A percentile compares a stretch with the other conserved stretches of the same genome.
Evolutionary conservation across 768 basidiomycete genomes (phyloP).

Genomic region (Podaxis rugospora): DNA sequence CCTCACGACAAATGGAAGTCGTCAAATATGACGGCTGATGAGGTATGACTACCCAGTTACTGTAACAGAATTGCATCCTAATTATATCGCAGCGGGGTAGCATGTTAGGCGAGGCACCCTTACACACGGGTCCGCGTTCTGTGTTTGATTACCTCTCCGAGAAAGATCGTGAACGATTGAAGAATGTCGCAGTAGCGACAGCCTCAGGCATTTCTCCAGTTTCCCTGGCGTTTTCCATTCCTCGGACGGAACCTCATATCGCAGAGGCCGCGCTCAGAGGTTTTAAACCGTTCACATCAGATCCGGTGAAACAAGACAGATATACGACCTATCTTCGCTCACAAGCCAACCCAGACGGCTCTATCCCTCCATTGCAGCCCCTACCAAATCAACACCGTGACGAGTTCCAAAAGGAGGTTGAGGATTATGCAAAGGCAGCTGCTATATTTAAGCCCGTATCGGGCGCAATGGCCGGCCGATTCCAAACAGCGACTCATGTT

Average conservation of each 20-base stretch:
- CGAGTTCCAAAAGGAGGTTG: conserved; percentile 77
- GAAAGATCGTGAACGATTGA: conserved; percentile 85
- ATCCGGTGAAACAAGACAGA: conserved; percentile 77
- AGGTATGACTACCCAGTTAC: conserved; percentile 39
- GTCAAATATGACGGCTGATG: conserved; percentile 57
- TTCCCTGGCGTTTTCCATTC: conserved; percentile 22
- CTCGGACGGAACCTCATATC: conserved; percentile 67
- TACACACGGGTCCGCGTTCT: conserved; percentile 68
- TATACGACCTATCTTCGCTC: conserved; percentile 81
- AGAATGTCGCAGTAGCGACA: conserved; percentile 41
- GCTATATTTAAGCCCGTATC: conserved; percentile 87
- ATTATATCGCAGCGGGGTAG: conserved; percentile 60
- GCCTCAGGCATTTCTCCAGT: conserved; percentile 18
- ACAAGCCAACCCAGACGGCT: conserved; percentile 48
- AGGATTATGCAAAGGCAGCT: conserved; percentile 85
- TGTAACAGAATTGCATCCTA: neutral
- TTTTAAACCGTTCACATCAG: conserved; percentile 81
- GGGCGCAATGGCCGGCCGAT: conserved; percentile 92
- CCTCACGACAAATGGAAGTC: conserved; percentile 49
- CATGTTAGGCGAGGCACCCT: conserved; percentile 76
- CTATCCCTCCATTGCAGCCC: conserved; percentile 45
- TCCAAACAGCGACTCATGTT: conserved; percentile 76
- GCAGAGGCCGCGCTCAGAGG: conserved; percentile 86
- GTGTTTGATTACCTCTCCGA: conserved; percentile 94
- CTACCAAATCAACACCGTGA: conserved; percentile 56